These are phyloP conservation scores for Candida pini DNA, from an alignment of 805 yeast genomes.

Conservation along the genomic window DNA sequence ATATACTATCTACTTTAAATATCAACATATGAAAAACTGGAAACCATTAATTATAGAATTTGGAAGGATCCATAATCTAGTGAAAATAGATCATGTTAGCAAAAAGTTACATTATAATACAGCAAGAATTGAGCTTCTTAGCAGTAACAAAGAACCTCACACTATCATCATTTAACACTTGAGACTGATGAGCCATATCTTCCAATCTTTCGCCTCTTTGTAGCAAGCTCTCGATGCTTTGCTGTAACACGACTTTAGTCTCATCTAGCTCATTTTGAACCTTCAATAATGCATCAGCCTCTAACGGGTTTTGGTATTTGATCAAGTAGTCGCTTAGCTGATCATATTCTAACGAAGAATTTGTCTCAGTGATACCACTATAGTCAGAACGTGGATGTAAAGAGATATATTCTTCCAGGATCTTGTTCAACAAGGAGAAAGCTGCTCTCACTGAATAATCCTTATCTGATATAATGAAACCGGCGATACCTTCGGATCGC, in stretches of 20 bases:
- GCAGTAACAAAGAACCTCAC: conserved; percentile 97
- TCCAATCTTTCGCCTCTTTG: conserved; percentile 97
- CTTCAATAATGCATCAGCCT: conserved; percentile 94
- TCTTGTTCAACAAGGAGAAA: conserved; percentile 82
- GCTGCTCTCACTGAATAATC: conserved; percentile 98
- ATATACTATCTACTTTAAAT: too few relatives aligned
- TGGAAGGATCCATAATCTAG: too few relatives aligned
- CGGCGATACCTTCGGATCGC: conserved; percentile 85
- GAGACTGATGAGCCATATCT: conserved; percentile 89
- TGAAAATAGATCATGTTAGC: too few relatives aligned
- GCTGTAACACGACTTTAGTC: conserved; percentile 92
- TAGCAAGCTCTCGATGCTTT: conserved; percentile 88
- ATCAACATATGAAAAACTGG: too few relatives aligned
- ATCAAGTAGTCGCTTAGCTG: conserved; percentile 63
- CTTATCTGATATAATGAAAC: conserved; percentile 87
- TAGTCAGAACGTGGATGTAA: conserved; percentile 75
- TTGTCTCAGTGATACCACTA: conserved; percentile 44
- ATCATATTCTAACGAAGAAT: conserved; percentile 43
- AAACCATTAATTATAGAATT: too few relatives aligned
- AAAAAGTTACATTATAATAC: conserved; percentile 69
- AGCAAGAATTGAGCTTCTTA: conserved; percentile 88
- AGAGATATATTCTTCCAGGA: conserved; percentile 83
- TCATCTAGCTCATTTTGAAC: conserved; percentile 98
- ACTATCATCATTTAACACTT: conserved; percentile 81
- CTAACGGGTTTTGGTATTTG: conserved; percentile 93